Evolutionary conservation across 768 basidiomycete genomes (phyloP).

Genomic region (Exidia glandulosa): DNA sequence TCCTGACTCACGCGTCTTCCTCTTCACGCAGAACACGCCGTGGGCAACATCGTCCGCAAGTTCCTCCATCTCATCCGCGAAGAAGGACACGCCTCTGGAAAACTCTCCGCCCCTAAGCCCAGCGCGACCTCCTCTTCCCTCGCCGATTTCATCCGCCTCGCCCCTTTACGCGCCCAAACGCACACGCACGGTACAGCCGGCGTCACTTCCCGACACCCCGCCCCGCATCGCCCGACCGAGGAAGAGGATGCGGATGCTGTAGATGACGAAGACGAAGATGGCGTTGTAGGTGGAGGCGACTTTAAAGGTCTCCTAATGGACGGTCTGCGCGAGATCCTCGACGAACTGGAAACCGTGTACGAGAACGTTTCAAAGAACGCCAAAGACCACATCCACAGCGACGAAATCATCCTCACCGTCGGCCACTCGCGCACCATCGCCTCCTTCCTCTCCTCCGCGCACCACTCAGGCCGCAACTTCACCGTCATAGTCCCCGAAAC

Average conservation of each 20-base stretch:
- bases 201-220: background rate
- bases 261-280: conserved; percentile 1
- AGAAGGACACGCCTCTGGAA: conserved; percentile 78
- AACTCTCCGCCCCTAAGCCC: conserved; percentile 29
- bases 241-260: background rate
- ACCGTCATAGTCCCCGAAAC: conserved; percentile 96
- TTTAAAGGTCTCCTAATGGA: conserved; percentile 93
- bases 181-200: conserved; percentile 15
- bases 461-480: conserved; percentile 81
- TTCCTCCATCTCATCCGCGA: conserved; percentile 90
- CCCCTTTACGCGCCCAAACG: conserved; percentile 49
- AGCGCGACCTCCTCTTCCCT: conserved; percentile 48
- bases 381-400: conserved; percentile 84
- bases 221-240: background rate
- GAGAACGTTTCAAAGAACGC: conserved; percentile 91
- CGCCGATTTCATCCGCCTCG: conserved; percentile 71
- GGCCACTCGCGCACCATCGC: conserved; percentile 94
- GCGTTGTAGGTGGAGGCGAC: conserved; percentile 55
- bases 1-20: too few species aligned
- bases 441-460: conserved; percentile 84
- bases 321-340: conserved; percentile 91
- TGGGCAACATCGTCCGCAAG: conserved; percentile 89
- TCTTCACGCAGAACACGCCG: conserved; percentile 84
- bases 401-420: conserved; percentile 89
- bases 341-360: conserved; percentile 92